These are phyloP conservation scores for Hyaloscypha variabilis DNA, from an alignment of 495 filamentous ascomycete genomes.

Conservation along the genomic window DNA sequence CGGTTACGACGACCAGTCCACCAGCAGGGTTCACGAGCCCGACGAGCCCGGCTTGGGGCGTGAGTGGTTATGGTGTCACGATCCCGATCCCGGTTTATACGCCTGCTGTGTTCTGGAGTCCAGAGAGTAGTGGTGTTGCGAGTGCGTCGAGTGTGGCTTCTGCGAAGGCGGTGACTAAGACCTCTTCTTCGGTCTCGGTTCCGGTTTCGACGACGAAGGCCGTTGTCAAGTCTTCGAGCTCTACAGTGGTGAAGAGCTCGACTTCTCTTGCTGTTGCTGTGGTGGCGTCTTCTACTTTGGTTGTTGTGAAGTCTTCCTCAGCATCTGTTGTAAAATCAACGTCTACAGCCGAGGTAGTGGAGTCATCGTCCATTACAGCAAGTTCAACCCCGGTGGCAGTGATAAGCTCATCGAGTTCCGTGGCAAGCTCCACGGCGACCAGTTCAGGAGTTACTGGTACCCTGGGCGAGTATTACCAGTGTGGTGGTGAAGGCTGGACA, in stretches of 20 bases:
- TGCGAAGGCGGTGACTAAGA: neutral
- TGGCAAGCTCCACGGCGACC: neutral
- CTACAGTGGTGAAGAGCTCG: neutral
- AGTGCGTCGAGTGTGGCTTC: neutral
- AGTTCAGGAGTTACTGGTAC: neutral
- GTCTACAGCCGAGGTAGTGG: neutral
- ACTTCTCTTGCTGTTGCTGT: neutral
- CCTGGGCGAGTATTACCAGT: conserved; percentile 42
- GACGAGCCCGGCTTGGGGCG: conserved; percentile 9
- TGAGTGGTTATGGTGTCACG: conserved; percentile 10
- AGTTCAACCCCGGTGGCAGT: neutral
- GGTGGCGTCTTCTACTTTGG: neutral
- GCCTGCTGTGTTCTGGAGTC: conserved; percentile 21
- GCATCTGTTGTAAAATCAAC: no score
- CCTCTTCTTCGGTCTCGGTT: neutral
- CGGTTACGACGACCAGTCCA: neutral
- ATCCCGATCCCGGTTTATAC: conserved; percentile 22
- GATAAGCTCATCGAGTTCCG: neutral
- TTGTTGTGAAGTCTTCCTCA: neutral
- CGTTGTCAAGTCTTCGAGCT: neutral
- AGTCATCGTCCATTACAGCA: neutral
- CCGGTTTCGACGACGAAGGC: neutral
- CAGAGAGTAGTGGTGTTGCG: neutral
- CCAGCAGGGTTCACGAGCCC: conserved; percentile 29
- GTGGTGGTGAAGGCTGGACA: conserved; percentile 49